phyloP scores from a whole-genome alignment of 768 basidiomycete species.

The Termitomyces sp. region DNA sequence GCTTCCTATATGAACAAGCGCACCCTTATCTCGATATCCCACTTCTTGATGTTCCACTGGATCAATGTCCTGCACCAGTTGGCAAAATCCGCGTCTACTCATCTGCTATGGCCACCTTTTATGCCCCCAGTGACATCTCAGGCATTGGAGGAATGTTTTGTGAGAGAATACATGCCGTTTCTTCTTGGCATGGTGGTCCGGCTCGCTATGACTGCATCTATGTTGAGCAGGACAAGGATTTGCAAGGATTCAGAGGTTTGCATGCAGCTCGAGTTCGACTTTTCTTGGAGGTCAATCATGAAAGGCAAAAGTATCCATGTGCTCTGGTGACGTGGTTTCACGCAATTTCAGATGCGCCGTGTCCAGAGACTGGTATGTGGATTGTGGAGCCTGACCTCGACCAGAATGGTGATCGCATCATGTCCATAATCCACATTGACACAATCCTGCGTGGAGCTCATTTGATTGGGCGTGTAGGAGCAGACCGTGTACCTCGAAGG shows the following conservation, averaged over 20 bases:
- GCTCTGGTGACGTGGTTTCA: conserved; percentile 26
- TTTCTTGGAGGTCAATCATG: no score
- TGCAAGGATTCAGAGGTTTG: no score
- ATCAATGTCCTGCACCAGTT: neutral
- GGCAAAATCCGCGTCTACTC: conserved; percentile 9
- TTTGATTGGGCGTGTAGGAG: conserved; percentile 17
- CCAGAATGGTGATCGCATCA: no score
- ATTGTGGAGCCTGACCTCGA: no score
- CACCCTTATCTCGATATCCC: conserved; percentile 7
- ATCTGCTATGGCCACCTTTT: conserved; percentile 4
- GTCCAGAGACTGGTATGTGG: conserved; percentile 24
- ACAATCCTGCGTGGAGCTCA: conserved; percentile 17
- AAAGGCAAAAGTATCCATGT: conserved; percentile 22
- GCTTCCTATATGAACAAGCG: neutral
- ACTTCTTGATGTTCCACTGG: neutral
- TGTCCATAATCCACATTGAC: conserved; percentile 20
- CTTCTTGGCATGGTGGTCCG: neutral
- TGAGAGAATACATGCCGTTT: neutral
- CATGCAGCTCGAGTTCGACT: no score
- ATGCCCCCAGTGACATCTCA: conserved; percentile 5
- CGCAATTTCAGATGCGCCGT: conserved; percentile 12
- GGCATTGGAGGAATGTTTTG: conserved; percentile 4
- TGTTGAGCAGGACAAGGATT: neutral
- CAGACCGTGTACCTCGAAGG: no score
- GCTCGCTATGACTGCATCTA: neutral